A percentile compares a stretch with the other conserved stretches of the same genome.
These are phyloP conservation scores for Monosporozyma yasuniensis DNA, from an alignment of 805 yeast genomes.

Conservation along the genomic window DNA sequence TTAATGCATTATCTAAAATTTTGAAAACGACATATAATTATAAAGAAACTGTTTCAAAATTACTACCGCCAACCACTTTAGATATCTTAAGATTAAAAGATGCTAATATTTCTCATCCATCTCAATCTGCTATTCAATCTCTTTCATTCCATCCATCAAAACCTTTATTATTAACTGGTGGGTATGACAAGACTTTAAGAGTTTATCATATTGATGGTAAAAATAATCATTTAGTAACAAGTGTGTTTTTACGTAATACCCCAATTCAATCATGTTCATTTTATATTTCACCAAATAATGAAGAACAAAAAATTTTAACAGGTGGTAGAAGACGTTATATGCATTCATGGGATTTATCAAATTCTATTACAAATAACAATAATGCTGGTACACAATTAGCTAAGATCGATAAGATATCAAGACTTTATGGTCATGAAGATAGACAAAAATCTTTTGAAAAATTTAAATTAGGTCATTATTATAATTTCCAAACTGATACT, in stretches of 20 bases:
- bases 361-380: slow-evolving; percentile 33
- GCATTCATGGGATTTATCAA: slow-evolving; percentile 82
- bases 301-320: slow-evolving; percentile 49
- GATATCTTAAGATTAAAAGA: slow-evolving; percentile 80
- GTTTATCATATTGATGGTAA: slow-evolving; percentile 88
- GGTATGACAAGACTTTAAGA: slow-evolving; percentile 82
- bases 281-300: slow-evolving; percentile 18
- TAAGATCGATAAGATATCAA: slow-evolving; percentile 69
- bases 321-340: slow-evolving; percentile 89
- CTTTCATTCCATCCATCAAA: slow-evolving; percentile 69
- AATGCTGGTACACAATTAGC: slow-evolving; percentile 13
- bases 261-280: slow-evolving; percentile 66
- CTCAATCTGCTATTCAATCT: slow-evolving; percentile 78
- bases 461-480: slow-evolving; percentile 55
- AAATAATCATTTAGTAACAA: slow-evolving; percentile 67
- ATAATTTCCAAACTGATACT: slow-evolving; percentile 13
- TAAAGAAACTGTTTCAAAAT: slow-evolving; percentile 37
- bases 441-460: slow-evolving; percentile 82
- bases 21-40: slow-evolving; percentile 34
- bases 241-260: slow-evolving; percentile 66
- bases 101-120: slow-evolving; percentile 62
- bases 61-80: slow-evolving; percentile 60
- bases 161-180: slow-evolving; percentile 81
- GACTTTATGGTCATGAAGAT: slow-evolving; percentile 85
- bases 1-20: slow-evolving; percentile 33